phyloP scores from a whole-genome alignment of 2,329 filamentous ascomycete genomes.

The Colletotrichum tamarilloi region DNA sequence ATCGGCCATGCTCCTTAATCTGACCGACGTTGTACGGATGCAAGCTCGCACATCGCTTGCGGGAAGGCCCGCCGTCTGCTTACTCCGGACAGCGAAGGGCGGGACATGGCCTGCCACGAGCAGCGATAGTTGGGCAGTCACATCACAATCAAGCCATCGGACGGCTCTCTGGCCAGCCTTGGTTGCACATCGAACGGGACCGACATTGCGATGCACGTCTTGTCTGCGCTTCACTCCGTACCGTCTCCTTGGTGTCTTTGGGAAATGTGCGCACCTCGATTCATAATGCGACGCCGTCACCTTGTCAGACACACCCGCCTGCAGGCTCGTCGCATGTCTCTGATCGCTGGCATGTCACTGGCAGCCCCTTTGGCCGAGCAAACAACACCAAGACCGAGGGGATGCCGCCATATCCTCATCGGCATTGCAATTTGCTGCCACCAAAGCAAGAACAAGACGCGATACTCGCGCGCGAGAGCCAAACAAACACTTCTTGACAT shows the following conservation, averaged over 20 bases:
- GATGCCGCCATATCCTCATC: not conserved
- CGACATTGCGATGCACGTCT: conserved; percentile 8
- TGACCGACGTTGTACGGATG: conserved; percentile 15
- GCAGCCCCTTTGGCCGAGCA: not conserved
- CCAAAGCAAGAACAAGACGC: not conserved
- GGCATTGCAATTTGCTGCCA: not conserved
- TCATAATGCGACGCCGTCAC: conserved; percentile 4
- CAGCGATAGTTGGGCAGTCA: conserved; percentile 1
- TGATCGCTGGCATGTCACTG: conserved; percentile 7
- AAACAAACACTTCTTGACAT: not conserved
- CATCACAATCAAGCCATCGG: conserved; percentile 9
- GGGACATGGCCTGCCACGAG: conserved; percentile 8
- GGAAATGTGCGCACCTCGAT: not conserved
- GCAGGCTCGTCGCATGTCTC: conserved; percentile 15
- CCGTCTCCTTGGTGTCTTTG: not conserved
- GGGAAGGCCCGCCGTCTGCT: conserved; percentile 26
- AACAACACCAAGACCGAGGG: not conserved
- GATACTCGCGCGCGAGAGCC: not conserved
- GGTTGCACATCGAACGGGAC: conserved; percentile 1
- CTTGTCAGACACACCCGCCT: conserved; percentile 1
- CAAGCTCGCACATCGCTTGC: conserved; percentile 13
- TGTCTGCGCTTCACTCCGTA: conserved; percentile 10
- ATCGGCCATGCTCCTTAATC: not conserved
- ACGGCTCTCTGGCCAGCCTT: not conserved
- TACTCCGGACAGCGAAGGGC: conserved; percentile 14